Conservation (phyloP, 805 yeast species). For the Kluyveromyces dobzhanskii region DNA sequence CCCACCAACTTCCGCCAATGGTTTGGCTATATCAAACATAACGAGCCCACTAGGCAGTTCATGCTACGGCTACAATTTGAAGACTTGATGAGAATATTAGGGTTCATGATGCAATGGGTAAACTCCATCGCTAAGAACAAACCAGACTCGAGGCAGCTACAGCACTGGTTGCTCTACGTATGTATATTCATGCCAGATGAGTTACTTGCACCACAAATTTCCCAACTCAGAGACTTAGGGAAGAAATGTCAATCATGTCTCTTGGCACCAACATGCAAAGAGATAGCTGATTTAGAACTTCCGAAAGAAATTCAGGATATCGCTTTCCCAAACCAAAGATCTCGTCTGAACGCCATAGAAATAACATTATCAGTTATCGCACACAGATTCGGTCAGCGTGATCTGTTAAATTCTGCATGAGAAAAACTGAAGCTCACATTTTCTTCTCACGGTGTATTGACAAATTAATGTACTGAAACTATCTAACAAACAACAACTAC, state of each 20-base stretch:
- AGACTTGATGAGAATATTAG: constrained; percentile 14
- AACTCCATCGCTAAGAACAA: constrained; percentile 16
- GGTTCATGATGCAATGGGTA: constrained; percentile 24
- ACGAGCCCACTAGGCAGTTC: constrained; percentile 17
- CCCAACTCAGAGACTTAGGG: constrained; percentile 23
- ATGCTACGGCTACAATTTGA: constrained; percentile 11
- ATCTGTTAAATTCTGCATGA: constrained; percentile 8
- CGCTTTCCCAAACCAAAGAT: constrained; percentile 6
- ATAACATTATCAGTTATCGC: constrained; percentile 16
- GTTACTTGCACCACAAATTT: constrained; percentile 20
- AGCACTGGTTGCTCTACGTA: constrained; percentile 22
- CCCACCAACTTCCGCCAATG: constrained; percentile 24
- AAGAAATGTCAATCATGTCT: constrained; percentile 11
- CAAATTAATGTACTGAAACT: too few species aligned
- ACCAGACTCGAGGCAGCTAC: constrained; percentile 9
- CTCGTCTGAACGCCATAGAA: constrained; percentile 11
- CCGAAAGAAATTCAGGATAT: constrained; percentile 4
- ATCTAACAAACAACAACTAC: too few species aligned
- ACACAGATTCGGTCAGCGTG: constrained; percentile 20
- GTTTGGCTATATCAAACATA: constrained; percentile 19
- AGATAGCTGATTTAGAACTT: neutral
- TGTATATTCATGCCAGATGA: constrained; percentile 20
- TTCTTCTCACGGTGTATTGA: too few species aligned
- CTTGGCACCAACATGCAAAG: too few species aligned
- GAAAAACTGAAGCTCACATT: too few species aligned